Evolutionary conservation across 192 early-diverging fungal species (phyloP).

Genomic region (Entomortierella chlamydospora): DNA sequence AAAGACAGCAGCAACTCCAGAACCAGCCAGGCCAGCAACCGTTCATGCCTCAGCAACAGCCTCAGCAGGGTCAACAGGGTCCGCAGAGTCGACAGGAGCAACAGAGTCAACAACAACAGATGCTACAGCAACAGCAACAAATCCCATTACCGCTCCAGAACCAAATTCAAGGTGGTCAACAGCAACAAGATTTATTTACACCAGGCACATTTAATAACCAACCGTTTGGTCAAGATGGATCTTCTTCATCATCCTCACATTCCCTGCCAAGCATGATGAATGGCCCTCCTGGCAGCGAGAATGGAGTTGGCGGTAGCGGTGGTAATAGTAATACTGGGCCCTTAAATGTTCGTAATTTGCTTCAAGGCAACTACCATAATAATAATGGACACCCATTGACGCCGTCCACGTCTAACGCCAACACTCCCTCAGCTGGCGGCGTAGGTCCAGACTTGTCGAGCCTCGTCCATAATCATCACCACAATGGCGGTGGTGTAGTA

Average conservation of each 20-base stretch:
- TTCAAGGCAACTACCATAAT: neutral
- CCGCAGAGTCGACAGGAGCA: neutral
- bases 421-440: conserved; percentile 1
- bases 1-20: conserved; percentile 16
- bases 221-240: neutral
- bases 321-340: neutral
- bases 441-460: neutral
- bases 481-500: neutral
- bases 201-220: neutral
- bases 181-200: conserved; percentile 7
- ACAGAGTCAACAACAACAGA: conserved; percentile 10
- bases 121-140: conserved; percentile 18
- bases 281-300: neutral
- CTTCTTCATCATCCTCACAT: neutral
- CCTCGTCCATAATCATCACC: neutral
- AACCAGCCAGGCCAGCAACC: conserved; percentile 6
- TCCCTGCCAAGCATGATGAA: neutral
- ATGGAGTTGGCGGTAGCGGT: neutral
- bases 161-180: neutral
- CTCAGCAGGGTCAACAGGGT: conserved; percentile 8
- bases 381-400: neutral
- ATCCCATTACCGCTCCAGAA: neutral
- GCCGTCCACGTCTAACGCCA: conserved; percentile 1
- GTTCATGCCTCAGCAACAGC: conserved; percentile 10
- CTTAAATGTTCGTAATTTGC: neutral